Conservation (phyloP, 805 yeast species). For the Myxozyma mucilagina region DNA sequence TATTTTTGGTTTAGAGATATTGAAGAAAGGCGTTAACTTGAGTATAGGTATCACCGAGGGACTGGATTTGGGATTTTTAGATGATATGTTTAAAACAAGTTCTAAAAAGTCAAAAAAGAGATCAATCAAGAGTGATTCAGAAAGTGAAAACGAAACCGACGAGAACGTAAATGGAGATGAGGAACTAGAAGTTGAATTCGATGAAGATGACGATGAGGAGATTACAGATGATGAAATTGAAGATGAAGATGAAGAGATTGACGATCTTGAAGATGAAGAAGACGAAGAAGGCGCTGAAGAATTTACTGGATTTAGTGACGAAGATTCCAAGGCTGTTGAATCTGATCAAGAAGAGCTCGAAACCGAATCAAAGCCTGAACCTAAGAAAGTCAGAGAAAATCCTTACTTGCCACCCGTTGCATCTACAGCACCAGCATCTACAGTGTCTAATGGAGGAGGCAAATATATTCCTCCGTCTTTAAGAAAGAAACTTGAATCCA, state of each 20-base stretch:
- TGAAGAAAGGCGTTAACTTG: neutral
- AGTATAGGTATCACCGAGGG: conserved; percentile 72
- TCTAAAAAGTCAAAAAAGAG: conserved; percentile 19
- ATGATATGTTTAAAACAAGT: conserved; percentile 23
- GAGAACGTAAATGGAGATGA: conserved; percentile 24
- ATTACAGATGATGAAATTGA: conserved; percentile 22
- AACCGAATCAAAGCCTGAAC: conserved; percentile 25
- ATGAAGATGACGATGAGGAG: conserved; percentile 2
- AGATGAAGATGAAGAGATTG: conserved; percentile 26
- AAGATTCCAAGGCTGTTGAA: conserved; percentile 25
- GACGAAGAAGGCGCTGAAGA: conserved; percentile 38
- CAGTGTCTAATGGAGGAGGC: conserved; percentile 27
- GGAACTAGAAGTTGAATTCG: neutral
- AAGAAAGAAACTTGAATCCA: conserved; percentile 46
- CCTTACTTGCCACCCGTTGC: conserved; percentile 69
- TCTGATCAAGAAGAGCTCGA: conserved; percentile 32
- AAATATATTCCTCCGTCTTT: conserved; percentile 87
- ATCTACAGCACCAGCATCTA: neutral
- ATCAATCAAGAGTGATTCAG: conserved; percentile 17
- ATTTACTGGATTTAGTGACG: conserved; percentile 24
- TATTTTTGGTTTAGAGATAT: neutral
- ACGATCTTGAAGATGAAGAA: conserved; percentile 36
- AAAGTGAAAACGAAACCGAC: conserved; percentile 20
- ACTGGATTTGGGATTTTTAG: conserved; percentile 51
- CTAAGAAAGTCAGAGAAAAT: conserved; percentile 52